Evolutionary conservation across 148 eudicot genomes (phyloP).

Genomic region (Silene conica): DNA sequence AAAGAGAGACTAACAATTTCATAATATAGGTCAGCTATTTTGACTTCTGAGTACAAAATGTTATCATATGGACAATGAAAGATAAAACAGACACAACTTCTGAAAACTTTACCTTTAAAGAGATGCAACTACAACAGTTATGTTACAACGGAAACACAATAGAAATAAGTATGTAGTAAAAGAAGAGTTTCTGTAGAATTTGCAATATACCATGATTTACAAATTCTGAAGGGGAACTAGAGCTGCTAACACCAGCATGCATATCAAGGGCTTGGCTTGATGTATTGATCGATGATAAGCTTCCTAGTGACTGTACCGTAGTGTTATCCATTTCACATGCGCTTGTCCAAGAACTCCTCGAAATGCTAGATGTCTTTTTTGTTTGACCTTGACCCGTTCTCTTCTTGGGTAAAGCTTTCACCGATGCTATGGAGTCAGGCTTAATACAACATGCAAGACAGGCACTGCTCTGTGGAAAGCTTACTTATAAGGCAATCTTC

Average conservation of each 20-base stretch:
- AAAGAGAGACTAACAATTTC: too few relatives aligned
- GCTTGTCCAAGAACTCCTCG: slow-evolving; percentile 64
- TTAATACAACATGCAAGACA: slow-evolving; percentile 56
- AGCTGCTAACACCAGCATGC: slow-evolving; percentile 41
- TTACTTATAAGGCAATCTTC: background rate
- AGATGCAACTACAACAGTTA: background rate
- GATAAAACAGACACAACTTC: background rate
- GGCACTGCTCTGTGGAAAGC: slow-evolving; percentile 67
- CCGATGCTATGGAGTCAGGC: slow-evolving; percentile 29
- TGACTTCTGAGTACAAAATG: background rate
- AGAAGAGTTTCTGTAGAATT: background rate
- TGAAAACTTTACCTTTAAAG: background rate
- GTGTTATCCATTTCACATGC: slow-evolving; percentile 61
- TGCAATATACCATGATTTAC: slow-evolving; percentile 67
- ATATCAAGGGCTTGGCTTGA: slow-evolving; percentile 44
- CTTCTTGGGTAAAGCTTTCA: slow-evolving; percentile 36
- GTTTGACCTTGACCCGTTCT: slow-evolving; percentile 24
- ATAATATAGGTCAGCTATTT: background rate
- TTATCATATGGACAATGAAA: background rate
- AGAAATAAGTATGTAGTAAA: background rate
- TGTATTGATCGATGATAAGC: slow-evolving; percentile 59
- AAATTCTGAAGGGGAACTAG: slow-evolving; percentile 52
- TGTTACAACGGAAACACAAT: background rate
- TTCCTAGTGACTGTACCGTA: slow-evolving; percentile 56
- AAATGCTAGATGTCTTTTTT: slow-evolving; percentile 27